Evolutionary conservation across 768 basidiomycete genomes (phyloP), one percentile per base, ranked within the genome.

Genomic region (Trametes meyenii): DNA sequence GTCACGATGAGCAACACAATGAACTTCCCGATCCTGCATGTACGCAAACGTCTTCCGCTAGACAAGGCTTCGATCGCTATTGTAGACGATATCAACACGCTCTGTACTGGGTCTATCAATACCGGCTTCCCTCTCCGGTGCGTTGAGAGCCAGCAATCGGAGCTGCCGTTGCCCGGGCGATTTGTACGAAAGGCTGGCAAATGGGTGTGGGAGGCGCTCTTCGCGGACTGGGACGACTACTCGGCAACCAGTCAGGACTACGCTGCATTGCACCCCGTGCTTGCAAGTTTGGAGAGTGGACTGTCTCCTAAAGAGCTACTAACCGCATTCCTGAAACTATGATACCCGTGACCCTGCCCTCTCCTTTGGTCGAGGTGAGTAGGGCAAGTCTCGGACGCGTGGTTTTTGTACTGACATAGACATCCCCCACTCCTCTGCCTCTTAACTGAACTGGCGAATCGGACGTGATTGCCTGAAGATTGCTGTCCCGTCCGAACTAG

Each of bases 291-390:
- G 26, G 35, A 45, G 43, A 55, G 26, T 17, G 43, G 23, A 10
- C n/a, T 44, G 17, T 19, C 53, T 16, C 53, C 53, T n/a, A 55
- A 55, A 19, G 40, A 54, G 13, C 42, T 54, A 21, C 52, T 54
- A 3, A 17, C 8, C 12, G 52, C 40, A 7, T 16, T 43, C 11
- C 39, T 42, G 29, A 33, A 33, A 33, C 29, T 33, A 33, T 33
- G 29, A 33, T 33, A 33, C 29, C 29, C 29, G 29, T 33, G n/a
- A n/a, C n/a, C n/a, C n/a, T n/a, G 29, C 29, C 29, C 29, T 33
- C 29, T 33, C 29, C 29, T 33, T 33, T 33, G 29, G 29, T 33
- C 29, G 29, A 33, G 29, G 29, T 33, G 29, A 33, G 29, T 33
- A 33, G 29, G 8, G 29, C 29, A 33, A 33, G n/a, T 33, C 29